Percentiles rank a stretch among this genome's conserved stretches.
Evolutionary conservation across 2,329 filamentous ascomycete species (phyloP).

Genomic region (Pyrenochaeta sp.): DNA sequence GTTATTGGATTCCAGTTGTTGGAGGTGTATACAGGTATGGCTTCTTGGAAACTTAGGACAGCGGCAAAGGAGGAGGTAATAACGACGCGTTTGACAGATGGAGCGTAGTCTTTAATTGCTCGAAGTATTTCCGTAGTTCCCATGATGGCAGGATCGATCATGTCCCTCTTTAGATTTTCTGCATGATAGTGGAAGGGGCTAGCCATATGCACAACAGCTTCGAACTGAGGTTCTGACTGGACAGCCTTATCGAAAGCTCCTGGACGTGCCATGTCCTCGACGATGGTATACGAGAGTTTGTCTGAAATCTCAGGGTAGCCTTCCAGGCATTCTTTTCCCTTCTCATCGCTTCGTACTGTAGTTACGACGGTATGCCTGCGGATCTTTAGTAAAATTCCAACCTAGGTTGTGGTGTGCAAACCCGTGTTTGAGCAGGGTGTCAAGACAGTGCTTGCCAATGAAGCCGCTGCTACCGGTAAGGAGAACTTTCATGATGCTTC

Average conservation of each 20-base stretch:
- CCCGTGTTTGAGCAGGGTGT: conserved; percentile 61
- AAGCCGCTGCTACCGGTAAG: conserved; percentile 64
- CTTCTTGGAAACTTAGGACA: conserved; percentile 64
- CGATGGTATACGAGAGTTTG: conserved; percentile 69
- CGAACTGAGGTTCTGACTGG: conserved; percentile 67
- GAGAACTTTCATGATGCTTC: conserved; percentile 14
- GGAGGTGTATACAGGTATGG: conserved; percentile 55
- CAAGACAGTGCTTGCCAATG: conserved; percentile 67
- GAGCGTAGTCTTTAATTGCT: conserved; percentile 64
- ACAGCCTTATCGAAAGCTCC: conserved; percentile 69
- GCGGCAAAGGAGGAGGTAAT: conserved; percentile 71
- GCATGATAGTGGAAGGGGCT: conserved; percentile 73
- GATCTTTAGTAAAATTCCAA: background rate
- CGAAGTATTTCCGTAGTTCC: conserved; percentile 68
- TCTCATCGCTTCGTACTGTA: conserved; percentile 65
- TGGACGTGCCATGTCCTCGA: conserved; percentile 74
- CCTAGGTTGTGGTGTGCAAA: conserved; percentile 23
- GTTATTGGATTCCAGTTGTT: conserved; percentile 64
- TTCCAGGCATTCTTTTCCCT: conserved; percentile 63
- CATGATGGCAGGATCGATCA: conserved; percentile 67
- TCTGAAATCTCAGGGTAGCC: conserved; percentile 58
- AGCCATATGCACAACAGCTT: conserved; percentile 62
- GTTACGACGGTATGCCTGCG: conserved; percentile 65
- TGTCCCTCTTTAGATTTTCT: conserved; percentile 69
- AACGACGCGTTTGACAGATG: conserved; percentile 74